Percentiles rank a stretch among this genome's conserved stretches.
These are phyloP conservation scores for Crassisporium funariophilum DNA, from an alignment of 768 basidiomycete genomes.

Conservation along the genomic window DNA sequence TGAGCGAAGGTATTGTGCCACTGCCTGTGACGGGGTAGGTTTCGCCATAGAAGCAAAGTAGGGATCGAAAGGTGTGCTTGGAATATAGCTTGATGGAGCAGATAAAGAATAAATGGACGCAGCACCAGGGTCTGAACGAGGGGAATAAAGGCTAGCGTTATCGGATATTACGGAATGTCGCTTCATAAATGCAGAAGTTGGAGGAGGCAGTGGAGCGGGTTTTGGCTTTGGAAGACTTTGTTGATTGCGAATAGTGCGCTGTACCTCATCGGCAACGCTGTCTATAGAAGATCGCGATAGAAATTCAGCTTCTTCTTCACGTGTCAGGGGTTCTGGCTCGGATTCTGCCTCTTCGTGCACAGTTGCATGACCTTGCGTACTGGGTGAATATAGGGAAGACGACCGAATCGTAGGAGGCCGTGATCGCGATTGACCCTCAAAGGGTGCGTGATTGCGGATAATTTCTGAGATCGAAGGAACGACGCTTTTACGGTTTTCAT, in stretches of 20 bases:
- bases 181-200: slow-evolving; percentile 45
- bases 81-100: slow-evolving; percentile 45
- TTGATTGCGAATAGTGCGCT: slow-evolving; percentile 59
- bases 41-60: slow-evolving; percentile 43
- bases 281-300: slow-evolving; percentile 85
- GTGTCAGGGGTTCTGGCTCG: slow-evolving; percentile 48
- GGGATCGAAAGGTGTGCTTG: slow-evolving; percentile 50
- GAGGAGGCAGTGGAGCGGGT: slow-evolving; percentile 32
- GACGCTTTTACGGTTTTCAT: slow-evolving; percentile 46
- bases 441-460: slow-evolving; percentile 78
- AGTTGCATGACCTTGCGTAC: slow-evolving; percentile 44
- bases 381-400: slow-evolving; percentile 50
- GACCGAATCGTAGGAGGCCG: slow-evolving; percentile 46
- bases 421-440: slow-evolving; percentile 50
- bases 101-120: slow-evolving; percentile 56
- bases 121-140: slow-evolving; percentile 55
- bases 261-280: slow-evolving; percentile 84
- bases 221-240: slow-evolving; percentile 46
- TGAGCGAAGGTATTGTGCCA: slow-evolving; percentile 88
- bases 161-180: slow-evolving; percentile 61
- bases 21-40: slow-evolving; percentile 62
- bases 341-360: slow-evolving; percentile 58
- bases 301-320: slow-evolving; percentile 63
- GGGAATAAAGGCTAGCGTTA: slow-evolving; percentile 53
- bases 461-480: slow-evolving; percentile 89